A percentile compares a stretch with the other conserved stretches of the same genome.
Evolutionary conservation across 352 stramenopile genomes (phyloP).

Genomic region (Salisapilia sapeloensis): DNA sequence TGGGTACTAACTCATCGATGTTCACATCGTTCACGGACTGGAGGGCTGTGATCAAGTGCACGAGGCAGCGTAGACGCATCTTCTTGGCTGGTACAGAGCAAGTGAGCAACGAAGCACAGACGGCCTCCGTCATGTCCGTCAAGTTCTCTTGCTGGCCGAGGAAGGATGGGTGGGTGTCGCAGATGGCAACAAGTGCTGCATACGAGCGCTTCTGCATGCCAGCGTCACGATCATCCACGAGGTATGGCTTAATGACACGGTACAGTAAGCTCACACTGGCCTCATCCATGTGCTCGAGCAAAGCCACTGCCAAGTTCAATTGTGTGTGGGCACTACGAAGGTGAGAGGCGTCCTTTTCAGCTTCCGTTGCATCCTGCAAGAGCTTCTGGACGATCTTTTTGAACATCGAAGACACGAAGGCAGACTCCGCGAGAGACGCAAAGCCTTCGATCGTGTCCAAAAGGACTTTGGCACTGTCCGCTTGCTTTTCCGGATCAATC

Average conservation of each 20-base stretch:
- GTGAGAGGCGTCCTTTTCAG: constrained; percentile 41
- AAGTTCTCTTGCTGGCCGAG: constrained; percentile 63
- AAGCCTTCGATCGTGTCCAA: constrained; percentile 74
- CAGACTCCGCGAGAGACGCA: constrained; percentile 44
- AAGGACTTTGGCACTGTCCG: constrained; percentile 44
- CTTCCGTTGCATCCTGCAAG: constrained; percentile 64
- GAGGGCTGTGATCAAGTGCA: constrained; percentile 63
- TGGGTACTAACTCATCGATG: constrained; percentile 75
- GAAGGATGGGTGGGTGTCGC: constrained; percentile 68
- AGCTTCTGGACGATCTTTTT: constrained; percentile 84
- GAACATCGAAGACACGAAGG: constrained; percentile 55
- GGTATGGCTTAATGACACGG: constrained; percentile 77
- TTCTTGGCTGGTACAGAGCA: constrained; percentile 91
- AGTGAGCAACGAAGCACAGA: constrained; percentile 88
- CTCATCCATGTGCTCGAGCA: constrained; percentile 65
- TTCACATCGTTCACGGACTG: constrained; percentile 30
- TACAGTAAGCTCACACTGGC: constrained; percentile 65
- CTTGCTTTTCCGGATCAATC: constrained; percentile 56
- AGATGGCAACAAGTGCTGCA: constrained; percentile 72
- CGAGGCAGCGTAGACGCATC: constrained; percentile 87
- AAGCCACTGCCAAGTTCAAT: constrained; percentile 60
- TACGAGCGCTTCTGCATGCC: constrained; percentile 84
- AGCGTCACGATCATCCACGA: constrained; percentile 72
- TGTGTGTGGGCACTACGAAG: constrained; percentile 51
- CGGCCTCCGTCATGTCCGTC: constrained; percentile 84